Evolutionary conservation across 2,329 filamentous ascomycete species (phyloP).

Genomic region (Chaetomiaceae sp.): DNA sequence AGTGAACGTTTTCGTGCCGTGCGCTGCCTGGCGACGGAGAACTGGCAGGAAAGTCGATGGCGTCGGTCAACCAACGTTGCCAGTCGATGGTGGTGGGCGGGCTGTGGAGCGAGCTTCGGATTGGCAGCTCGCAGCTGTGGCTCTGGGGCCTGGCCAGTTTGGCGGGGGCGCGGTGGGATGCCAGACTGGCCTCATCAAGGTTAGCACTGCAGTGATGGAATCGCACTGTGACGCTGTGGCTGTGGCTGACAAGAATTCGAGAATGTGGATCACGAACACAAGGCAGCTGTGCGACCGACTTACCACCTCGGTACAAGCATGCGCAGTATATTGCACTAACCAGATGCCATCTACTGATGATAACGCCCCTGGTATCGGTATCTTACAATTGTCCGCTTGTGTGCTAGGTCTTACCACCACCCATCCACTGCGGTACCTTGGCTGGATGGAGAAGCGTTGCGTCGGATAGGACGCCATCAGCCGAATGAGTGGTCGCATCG

Average conservation of each 20-base stretch:
- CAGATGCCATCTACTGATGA: too few relatives aligned
- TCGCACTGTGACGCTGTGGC: conserved; percentile 11
- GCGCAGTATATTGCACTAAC: too few relatives aligned
- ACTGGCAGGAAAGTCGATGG: conserved; percentile 4
- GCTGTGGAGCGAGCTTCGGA: conserved; percentile 13
- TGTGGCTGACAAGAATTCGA: not conserved
- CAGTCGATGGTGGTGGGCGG: conserved; percentile 11
- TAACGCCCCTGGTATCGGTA: too few relatives aligned
- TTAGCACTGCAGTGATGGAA: not conserved
- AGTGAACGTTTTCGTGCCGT: not conserved
- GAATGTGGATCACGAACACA: too few relatives aligned
- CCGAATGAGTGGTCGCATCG: too few relatives aligned
- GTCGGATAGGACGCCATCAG: too few relatives aligned
- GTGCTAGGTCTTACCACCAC: too few relatives aligned
- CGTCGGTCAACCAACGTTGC: not conserved
- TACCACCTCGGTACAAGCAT: not conserved
- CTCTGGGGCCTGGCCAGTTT: conserved; percentile 8
- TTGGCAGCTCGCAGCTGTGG: conserved; percentile 2
- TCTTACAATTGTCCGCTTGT: too few relatives aligned
- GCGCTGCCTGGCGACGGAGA: conserved; percentile 4
- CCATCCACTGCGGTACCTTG: too few relatives aligned
- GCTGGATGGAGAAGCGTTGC: too few relatives aligned
- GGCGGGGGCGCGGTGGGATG: conserved; percentile 19
- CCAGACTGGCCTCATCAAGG: conserved; percentile 22
- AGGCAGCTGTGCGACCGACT: too few relatives aligned